Evolutionary conservation across 208 protist genomes (phyloP).

Genomic region (Trypanosoma scelopori): DNA sequence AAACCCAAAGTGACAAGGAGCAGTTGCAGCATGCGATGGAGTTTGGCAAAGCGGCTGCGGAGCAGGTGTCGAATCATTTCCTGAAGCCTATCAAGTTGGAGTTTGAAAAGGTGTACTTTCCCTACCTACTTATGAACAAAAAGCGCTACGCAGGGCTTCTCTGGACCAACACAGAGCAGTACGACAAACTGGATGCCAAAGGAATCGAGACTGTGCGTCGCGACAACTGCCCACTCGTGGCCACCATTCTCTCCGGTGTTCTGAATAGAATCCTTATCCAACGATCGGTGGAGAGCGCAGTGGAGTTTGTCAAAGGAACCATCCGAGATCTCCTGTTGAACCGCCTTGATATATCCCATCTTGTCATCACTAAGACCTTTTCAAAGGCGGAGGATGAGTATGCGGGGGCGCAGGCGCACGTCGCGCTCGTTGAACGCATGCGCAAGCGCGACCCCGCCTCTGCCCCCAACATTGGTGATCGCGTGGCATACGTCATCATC

Average conservation of each 20-base stretch:
- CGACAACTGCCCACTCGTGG: constrained; percentile 98
- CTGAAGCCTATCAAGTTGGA: constrained; percentile 98
- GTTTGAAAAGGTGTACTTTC: constrained; percentile 99
- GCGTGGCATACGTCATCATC: constrained; percentile 85
- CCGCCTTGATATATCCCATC: constrained; percentile 82
- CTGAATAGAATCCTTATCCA: constrained; percentile 87
- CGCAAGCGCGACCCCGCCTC: constrained; percentile 80
- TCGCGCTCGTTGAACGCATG: constrained; percentile 87
- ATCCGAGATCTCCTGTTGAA: constrained; percentile 87
- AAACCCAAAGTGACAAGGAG: constrained; percentile 64
- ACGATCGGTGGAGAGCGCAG: constrained; percentile 83
- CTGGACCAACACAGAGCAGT: constrained; percentile 97
- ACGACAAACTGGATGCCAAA: constrained; percentile 99
- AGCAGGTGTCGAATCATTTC: constrained; percentile 81
- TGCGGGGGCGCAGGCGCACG: constrained; percentile 74
- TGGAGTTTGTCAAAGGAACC: constrained; percentile 89
- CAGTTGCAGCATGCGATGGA: constrained; percentile 55
- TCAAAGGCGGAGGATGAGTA: constrained; percentile 97
- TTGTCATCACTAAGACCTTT: constrained; percentile 88
- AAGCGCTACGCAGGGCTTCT: constrained; percentile 99
- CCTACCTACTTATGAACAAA: constrained; percentile 99
- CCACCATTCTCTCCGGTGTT: constrained; percentile 79
- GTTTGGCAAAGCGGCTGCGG: constrained; percentile 93
- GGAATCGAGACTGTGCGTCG: constrained; percentile 98
- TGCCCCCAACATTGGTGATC: constrained; percentile 81